phyloP scores from a whole-genome alignment of 768 basidiomycete species.

The Lactifluus echinatus region DNA sequence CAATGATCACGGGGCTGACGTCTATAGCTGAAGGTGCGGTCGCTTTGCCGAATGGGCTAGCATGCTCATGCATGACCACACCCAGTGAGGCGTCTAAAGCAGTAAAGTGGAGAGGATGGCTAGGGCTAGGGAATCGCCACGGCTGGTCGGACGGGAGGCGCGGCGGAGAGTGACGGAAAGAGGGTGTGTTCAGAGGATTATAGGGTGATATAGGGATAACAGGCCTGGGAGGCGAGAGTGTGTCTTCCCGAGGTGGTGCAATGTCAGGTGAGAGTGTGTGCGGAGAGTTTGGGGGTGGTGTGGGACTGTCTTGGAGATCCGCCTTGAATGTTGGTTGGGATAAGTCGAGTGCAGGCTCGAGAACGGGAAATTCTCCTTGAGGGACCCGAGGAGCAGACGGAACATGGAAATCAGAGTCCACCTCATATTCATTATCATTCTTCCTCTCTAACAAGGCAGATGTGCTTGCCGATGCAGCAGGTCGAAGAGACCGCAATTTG shows the following conservation, averaged over 20 bases:
- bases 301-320: constrained; percentile 15
- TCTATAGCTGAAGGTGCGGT: constrained; percentile 26
- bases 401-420: constrained; percentile 7
- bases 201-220: constrained; percentile 62
- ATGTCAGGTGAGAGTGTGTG: constrained; percentile 13
- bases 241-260: constrained; percentile 5
- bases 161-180: constrained; percentile 70
- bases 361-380: constrained; percentile 17
- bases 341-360: constrained; percentile 13
- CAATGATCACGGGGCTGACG: constrained; percentile 28
- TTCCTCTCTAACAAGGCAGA: constrained; percentile 17
- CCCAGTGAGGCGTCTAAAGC: constrained; percentile 57
- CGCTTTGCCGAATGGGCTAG: constrained; percentile 33
- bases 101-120: constrained; percentile 62
- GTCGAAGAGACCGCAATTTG: constrained; percentile 20
- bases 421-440: constrained; percentile 17
- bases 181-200: constrained; percentile 63
- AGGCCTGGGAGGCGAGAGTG: constrained; percentile 24
- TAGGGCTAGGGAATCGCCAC: constrained; percentile 75
- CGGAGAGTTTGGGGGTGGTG: constrained; percentile 20
- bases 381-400: constrained; percentile 17
- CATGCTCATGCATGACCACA: constrained; percentile 47
- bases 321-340: constrained; percentile 11
- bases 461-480: constrained; percentile 9
- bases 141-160: constrained; percentile 72